Percentiles rank a stretch among this genome's conserved stretches.
Evolutionary conservation across 139 green algal species (phyloP).

Genomic region (Haematococcus sp.): DNA sequence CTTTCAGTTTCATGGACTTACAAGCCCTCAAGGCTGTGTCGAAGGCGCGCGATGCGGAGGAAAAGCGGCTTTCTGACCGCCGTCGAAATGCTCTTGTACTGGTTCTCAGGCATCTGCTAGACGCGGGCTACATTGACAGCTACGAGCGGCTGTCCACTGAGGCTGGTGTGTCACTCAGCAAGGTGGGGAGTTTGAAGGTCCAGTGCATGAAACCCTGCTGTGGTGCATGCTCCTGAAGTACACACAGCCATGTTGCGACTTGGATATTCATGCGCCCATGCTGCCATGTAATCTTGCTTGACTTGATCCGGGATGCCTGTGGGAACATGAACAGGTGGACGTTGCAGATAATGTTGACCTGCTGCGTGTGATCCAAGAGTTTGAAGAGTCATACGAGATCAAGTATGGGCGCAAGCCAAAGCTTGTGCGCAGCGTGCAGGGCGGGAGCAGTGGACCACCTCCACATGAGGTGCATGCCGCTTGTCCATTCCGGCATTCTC

Average conservation of each 20-base stretch:
- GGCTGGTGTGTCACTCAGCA: slow-evolving; percentile 43
- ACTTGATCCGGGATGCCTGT: slow-evolving; percentile 1
- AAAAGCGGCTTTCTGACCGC: slow-evolving; percentile 46
- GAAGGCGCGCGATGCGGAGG: slow-evolving; percentile 26
- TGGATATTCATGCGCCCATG: not conserved
- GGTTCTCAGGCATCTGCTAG: slow-evolving; percentile 52
- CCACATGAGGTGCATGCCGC: not conserved
- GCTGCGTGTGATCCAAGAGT: slow-evolving; percentile 60
- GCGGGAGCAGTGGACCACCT: slow-evolving; percentile 20
- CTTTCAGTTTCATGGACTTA: slow-evolving; percentile 6
- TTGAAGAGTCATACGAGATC: slow-evolving; percentile 57
- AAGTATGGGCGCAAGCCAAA: slow-evolving; percentile 59
- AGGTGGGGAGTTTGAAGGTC: slow-evolving; percentile 28
- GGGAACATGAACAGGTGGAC: slow-evolving; percentile 55
- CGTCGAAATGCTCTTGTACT: slow-evolving; percentile 50
- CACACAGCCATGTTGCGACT: not conserved
- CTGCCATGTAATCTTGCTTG: not conserved
- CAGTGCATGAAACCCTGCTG: not conserved
- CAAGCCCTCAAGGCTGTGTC: slow-evolving; percentile 13
- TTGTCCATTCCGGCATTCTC: not conserved
- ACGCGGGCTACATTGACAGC: slow-evolving; percentile 49
- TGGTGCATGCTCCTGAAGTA: not conserved
- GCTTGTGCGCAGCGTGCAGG: slow-evolving; percentile 40
- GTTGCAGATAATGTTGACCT: slow-evolving; percentile 69
- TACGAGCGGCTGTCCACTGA: slow-evolving; percentile 54